A percentile compares a stretch with the other conserved stretches of the same genome.
These are phyloP conservation scores for Chlamydomonas sphaeroides DNA, from an alignment of 139 green algal species.

Conservation along the genomic window DNA sequence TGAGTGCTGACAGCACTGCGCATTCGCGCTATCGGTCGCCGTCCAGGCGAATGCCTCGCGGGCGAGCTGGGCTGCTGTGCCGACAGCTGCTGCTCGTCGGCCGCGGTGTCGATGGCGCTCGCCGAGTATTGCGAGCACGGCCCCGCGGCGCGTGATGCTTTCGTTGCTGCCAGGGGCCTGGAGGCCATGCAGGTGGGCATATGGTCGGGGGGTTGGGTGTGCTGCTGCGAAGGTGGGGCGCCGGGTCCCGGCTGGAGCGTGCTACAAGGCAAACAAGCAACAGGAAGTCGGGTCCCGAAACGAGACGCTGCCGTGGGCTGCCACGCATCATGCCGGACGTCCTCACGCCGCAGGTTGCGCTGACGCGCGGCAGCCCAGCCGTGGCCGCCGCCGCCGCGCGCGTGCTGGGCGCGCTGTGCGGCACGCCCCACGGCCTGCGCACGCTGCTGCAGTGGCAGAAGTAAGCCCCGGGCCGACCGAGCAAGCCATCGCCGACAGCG, in stretches of 20 bases:
- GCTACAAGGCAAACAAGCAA: too few relatives aligned
- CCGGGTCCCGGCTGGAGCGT: too few relatives aligned
- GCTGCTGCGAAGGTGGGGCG: too few relatives aligned
- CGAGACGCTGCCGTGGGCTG: too few relatives aligned
- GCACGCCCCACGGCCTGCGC: slow-evolving; percentile 11
- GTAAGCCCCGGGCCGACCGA: too few relatives aligned
- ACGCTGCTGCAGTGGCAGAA: slow-evolving; percentile 23
- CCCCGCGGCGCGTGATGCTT: slow-evolving; percentile 5
- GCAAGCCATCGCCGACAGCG: too few relatives aligned
- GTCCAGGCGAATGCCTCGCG: slow-evolving; percentile 8
- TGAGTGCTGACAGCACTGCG: too few relatives aligned
- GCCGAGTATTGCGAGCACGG: slow-evolving; percentile 35
- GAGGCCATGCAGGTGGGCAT: slow-evolving; percentile 22
- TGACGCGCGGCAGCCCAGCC: neutral
- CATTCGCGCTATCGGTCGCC: too few relatives aligned
- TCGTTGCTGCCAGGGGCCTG: slow-evolving; percentile 7
- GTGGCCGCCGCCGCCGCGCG: slow-evolving; percentile 1
- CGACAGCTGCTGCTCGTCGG: slow-evolving; percentile 29
- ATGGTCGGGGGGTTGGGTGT: too few relatives aligned
- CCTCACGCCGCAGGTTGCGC: neutral
- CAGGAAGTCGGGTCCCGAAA: too few relatives aligned
- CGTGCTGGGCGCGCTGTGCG: slow-evolving; percentile 18
- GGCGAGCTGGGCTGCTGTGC: slow-evolving; percentile 36
- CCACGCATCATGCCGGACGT: too few relatives aligned
- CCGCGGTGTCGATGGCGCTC: neutral